Percentiles rank a stretch among this genome's conserved stretches.
Evolutionary conservation across 1,139 yeast genomes (phyloP).

Genomic region (Lodderomyces metapsilosis): DNA sequence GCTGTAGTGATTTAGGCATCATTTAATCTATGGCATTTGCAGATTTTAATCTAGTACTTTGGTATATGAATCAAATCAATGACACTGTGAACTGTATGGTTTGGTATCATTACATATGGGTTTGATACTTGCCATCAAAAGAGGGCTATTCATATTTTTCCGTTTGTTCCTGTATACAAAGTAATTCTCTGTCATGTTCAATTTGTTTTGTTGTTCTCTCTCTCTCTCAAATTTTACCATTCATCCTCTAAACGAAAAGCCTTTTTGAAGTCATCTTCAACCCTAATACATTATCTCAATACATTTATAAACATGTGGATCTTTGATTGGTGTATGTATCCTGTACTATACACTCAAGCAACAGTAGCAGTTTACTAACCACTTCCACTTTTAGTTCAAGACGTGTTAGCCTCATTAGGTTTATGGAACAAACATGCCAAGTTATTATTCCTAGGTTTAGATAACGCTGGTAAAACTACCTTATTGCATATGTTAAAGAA

Average conservation of each 20-base stretch:
- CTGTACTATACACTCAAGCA: not conserved
- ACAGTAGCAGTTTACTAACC: no score
- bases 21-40: no score
- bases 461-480: conserved; percentile 98
- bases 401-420: conserved; percentile 88
- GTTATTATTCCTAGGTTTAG: conserved; percentile 90
- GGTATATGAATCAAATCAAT: no score
- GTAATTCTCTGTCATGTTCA: no score
- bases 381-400: conserved; percentile 79
- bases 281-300: not conserved
- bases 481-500: conserved; percentile 94
- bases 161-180: not conserved
- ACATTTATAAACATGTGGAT: conserved; percentile 31
- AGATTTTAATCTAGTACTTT: no score
- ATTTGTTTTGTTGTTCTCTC: not conserved
- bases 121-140: no score
- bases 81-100: no score
- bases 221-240: not conserved
- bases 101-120: no score
- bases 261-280: no score
- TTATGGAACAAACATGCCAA: conserved; percentile 98
- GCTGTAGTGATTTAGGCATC: not conserved
- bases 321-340: conserved; percentile 45
- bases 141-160: not conserved
- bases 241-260: no score